Conservation (phyloP, 2,329 filamentous ascomycete species). For the Parascedosporium putredinis region DNA sequence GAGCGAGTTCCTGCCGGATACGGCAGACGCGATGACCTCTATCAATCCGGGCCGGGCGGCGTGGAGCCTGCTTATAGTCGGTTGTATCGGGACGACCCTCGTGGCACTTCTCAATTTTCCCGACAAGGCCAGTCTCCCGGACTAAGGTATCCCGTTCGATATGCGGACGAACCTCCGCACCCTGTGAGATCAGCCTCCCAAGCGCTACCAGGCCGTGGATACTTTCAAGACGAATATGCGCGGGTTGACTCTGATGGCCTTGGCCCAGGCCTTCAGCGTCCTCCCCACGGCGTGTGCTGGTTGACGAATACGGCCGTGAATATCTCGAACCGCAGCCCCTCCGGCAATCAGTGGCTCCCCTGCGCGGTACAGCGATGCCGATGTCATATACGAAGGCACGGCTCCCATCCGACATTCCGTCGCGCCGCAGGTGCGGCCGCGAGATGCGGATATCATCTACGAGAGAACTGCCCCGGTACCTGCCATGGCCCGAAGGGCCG, state of each 20-base stretch:
- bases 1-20: not conserved
- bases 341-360: constrained; percentile 45
- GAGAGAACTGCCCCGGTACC: constrained; percentile 47
- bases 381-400: constrained; percentile 55
- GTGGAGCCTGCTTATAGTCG: not conserved
- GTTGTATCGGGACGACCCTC: not conserved
- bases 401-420: constrained; percentile 40
- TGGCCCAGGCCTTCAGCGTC: constrained; percentile 39
- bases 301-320: constrained; percentile 75
- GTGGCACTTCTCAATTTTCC: constrained; percentile 20
- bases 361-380: constrained; percentile 33
- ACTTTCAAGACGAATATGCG: constrained; percentile 7
- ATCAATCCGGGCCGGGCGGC: not conserved
- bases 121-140: constrained; percentile 27
- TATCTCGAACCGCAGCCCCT: constrained; percentile 50
- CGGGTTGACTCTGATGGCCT: constrained; percentile 16
- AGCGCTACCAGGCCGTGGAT: constrained; percentile 9
- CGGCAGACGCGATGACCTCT: not conserved
- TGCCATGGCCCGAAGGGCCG: constrained; percentile 39
- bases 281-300: constrained; percentile 56
- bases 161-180: constrained; percentile 26
- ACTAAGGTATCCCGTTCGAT: constrained; percentile 23
- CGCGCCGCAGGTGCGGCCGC: constrained; percentile 32
- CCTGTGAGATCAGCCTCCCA: constrained; percentile 31
- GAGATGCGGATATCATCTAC: constrained; percentile 51